These are phyloP conservation scores for Yamagishiella unicocca DNA, from an alignment of 139 green algal species.

Conservation along the genomic window DNA sequence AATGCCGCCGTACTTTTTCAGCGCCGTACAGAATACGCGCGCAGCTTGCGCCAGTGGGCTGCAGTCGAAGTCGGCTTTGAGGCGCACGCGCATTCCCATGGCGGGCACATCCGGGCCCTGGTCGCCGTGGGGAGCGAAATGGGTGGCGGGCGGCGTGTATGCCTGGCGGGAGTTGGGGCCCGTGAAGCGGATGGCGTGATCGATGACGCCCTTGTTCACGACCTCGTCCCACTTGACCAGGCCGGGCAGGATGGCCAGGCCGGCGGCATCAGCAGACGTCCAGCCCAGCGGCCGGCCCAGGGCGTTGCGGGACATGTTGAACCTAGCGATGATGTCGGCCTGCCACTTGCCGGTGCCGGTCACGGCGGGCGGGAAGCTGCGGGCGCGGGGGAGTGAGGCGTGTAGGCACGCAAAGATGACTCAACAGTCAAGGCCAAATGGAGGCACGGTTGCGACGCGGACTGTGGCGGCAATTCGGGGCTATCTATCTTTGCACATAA, in stretches of 20 bases:
- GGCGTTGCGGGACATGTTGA: slow-evolving; percentile 36
- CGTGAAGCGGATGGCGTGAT: slow-evolving; percentile 61
- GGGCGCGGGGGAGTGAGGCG: neutral
- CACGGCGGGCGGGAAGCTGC: neutral
- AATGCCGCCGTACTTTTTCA: slow-evolving; percentile 59
- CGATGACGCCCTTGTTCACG: slow-evolving; percentile 37
- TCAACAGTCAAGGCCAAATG: no score
- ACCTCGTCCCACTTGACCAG: slow-evolving; percentile 47
- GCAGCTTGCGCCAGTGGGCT: slow-evolving; percentile 4
- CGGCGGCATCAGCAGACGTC: slow-evolving; percentile 57
- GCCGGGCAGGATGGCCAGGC: slow-evolving; percentile 46
- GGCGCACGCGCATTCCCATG: slow-evolving; percentile 57
- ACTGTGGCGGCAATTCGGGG: no score
- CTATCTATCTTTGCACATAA: neutral
- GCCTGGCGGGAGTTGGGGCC: slow-evolving; percentile 24
- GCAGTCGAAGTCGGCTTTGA: slow-evolving; percentile 47
- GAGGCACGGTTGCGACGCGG: no score
- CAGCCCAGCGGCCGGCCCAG: slow-evolving; percentile 53
- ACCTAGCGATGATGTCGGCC: slow-evolving; percentile 18
- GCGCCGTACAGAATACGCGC: slow-evolving; percentile 44
- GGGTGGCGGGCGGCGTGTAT: slow-evolving; percentile 46
- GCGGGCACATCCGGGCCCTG: slow-evolving; percentile 24
- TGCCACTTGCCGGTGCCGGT: slow-evolving; percentile 28
- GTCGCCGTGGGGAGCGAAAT: slow-evolving; percentile 43
- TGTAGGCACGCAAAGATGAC: no score